Evolutionary conservation across 2,329 filamentous ascomycete genomes (phyloP).

Genomic region (Calonectria crousiana): DNA sequence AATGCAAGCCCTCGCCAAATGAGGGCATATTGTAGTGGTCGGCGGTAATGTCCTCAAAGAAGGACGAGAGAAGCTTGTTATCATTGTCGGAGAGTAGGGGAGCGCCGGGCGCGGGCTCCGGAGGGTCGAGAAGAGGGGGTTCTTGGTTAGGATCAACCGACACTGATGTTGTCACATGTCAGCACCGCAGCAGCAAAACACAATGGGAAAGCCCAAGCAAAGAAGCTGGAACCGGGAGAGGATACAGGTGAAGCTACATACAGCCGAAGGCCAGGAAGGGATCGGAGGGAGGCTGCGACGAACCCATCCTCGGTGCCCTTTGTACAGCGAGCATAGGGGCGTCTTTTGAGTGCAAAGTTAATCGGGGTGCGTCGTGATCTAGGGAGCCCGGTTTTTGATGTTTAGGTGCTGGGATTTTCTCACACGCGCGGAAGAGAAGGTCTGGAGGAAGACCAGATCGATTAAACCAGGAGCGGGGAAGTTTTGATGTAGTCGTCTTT

Average conservation of each 20-base stretch:
- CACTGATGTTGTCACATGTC: slow-evolving; percentile 54
- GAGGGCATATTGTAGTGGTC: slow-evolving; percentile 63
- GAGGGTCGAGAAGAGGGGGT: slow-evolving; percentile 64
- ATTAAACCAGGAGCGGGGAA: neutral
- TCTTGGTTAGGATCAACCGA: slow-evolving; percentile 58
- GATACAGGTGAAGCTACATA: slow-evolving; percentile 56
- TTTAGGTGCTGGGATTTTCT: slow-evolving; percentile 11
- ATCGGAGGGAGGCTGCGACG: slow-evolving; percentile 65
- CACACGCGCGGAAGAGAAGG: neutral
- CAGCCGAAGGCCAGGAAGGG: slow-evolving; percentile 75
- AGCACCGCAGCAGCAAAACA: slow-evolving; percentile 27
- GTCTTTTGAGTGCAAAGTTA: slow-evolving; percentile 41
- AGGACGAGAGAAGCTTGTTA: slow-evolving; percentile 67
- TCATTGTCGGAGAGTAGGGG: slow-evolving; percentile 75
- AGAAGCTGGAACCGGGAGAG: neutral
- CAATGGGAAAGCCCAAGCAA: neutral
- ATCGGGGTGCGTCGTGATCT: slow-evolving; percentile 23
- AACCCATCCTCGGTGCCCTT: slow-evolving; percentile 68
- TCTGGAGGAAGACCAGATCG: neutral
- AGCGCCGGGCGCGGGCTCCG: slow-evolving; percentile 73
- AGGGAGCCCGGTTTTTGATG: slow-evolving; percentile 13
- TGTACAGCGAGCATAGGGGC: slow-evolving; percentile 70
- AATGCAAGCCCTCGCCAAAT: slow-evolving; percentile 63
- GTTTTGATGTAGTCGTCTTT: neutral
- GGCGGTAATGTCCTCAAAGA: slow-evolving; percentile 67